Percentiles rank a stretch among this genome's conserved stretches.
Conservation (phyloP, 129 eudicot species). For the Helianthus annuus region HanXRQr2.0-SUNRISE NC_035436.2:54800755-54801254, state of each 20-base stretch:
- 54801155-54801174: constrained; percentile 28
- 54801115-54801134: constrained; percentile 29
- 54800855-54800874: background rate
- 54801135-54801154: constrained; percentile 29
- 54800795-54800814: background rate
- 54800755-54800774: background rate
- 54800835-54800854: background rate
- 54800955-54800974: background rate
- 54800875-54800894: background rate
- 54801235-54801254: constrained; percentile 54
- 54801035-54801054: constrained; percentile 94
- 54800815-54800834: background rate
- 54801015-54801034: constrained; percentile 94
- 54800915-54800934: background rate
- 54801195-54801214: constrained; percentile 48
- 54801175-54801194: constrained; percentile 39
- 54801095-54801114: constrained; percentile 35
- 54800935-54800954: background rate
- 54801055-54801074: constrained; percentile 80
- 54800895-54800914: background rate
- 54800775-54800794: background rate
- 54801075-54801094: constrained; percentile 42
- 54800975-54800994: constrained; percentile 74
- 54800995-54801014: constrained; percentile 95
- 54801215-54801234: constrained; percentile 43